Conservation (phyloP, 1,139 yeast genomes). For the Suhomyces guaymorum region DNA sequence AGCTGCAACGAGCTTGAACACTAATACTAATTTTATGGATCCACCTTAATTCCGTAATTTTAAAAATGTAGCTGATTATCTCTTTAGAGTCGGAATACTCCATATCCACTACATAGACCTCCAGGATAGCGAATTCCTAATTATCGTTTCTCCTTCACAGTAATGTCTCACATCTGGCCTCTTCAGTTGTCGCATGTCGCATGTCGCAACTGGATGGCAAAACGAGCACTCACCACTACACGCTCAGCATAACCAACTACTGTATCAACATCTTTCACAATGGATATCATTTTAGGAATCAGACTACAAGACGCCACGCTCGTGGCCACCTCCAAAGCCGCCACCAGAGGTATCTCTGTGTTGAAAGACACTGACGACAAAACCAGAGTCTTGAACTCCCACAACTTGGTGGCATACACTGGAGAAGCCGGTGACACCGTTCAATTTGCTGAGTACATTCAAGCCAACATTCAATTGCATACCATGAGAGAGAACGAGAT, state of each 20-base stretch:
- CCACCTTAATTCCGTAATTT: too few relatives aligned
- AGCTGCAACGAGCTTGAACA: too few relatives aligned
- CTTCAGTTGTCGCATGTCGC: constrained; percentile 5
- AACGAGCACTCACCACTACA: neutral
- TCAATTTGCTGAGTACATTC: constrained; percentile 93
- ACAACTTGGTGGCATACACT: constrained; percentile 81
- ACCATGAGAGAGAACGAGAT: constrained; percentile 79
- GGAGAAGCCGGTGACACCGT: constrained; percentile 98
- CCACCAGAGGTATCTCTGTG: constrained; percentile 89
- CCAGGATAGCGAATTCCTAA: too few relatives aligned
- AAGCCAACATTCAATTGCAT: constrained; percentile 87
- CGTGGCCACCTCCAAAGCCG: constrained; percentile 90
- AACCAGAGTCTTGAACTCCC: constrained; percentile 74
- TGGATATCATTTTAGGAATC: constrained; percentile 92
- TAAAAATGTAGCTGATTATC: too few relatives aligned
- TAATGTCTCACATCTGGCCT: neutral
- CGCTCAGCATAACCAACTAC: neutral
- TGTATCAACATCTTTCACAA: too few relatives aligned
- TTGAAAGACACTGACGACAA: constrained; percentile 86
- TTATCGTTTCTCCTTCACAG: too few relatives aligned
- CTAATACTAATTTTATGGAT: too few relatives aligned
- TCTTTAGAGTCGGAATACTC: too few relatives aligned
- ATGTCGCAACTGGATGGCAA: constrained; percentile 8
- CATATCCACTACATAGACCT: too few relatives aligned
- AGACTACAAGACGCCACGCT: constrained; percentile 78